phyloP scores from a whole-genome alignment of 2,329 filamentous ascomycete species.

The Arthrocladium fulminans region DNA sequence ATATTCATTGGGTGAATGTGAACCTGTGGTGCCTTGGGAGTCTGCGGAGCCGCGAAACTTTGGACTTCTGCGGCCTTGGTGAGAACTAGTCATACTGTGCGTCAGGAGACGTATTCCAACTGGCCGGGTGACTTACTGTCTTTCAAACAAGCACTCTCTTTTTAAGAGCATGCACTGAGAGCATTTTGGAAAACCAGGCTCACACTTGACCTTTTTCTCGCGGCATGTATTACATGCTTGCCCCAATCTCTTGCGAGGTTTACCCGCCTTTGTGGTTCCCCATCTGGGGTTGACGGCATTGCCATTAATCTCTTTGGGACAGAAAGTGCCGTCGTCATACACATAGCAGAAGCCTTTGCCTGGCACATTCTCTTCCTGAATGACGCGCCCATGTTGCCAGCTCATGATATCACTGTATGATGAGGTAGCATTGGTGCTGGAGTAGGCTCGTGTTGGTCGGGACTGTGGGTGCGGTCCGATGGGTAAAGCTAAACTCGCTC shows the following conservation, averaged over 20 bases:
- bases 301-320: slow-evolving; percentile 74
- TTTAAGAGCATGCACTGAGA: slow-evolving; percentile 90
- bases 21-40: slow-evolving; percentile 4
- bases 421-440: slow-evolving; percentile 1
- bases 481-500: not conserved
- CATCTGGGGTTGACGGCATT: slow-evolving; percentile 82
- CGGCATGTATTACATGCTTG: slow-evolving; percentile 89
- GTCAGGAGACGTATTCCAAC: slow-evolving; percentile 3
- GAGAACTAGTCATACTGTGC: slow-evolving; percentile 1
- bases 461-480: not conserved
- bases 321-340: slow-evolving; percentile 76
- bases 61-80: slow-evolving; percentile 6
- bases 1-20: slow-evolving; percentile 6
- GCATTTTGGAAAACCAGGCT: slow-evolving; percentile 78
- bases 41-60: not conserved
- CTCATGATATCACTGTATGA: not conserved
- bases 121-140: slow-evolving; percentile 49
- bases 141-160: slow-evolving; percentile 73
- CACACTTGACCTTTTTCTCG: slow-evolving; percentile 97
- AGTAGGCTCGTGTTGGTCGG: slow-evolving; percentile 2
- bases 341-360: slow-evolving; percentile 77
- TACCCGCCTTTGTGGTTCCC: slow-evolving; percentile 90
- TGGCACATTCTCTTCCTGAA: slow-evolving; percentile 42
- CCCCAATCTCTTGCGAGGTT: slow-evolving; percentile 80
- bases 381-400: slow-evolving; percentile 6